Base-by-base conservation (phyloP, 164 flowering plant species). In the Annona squamosa region DNA sequence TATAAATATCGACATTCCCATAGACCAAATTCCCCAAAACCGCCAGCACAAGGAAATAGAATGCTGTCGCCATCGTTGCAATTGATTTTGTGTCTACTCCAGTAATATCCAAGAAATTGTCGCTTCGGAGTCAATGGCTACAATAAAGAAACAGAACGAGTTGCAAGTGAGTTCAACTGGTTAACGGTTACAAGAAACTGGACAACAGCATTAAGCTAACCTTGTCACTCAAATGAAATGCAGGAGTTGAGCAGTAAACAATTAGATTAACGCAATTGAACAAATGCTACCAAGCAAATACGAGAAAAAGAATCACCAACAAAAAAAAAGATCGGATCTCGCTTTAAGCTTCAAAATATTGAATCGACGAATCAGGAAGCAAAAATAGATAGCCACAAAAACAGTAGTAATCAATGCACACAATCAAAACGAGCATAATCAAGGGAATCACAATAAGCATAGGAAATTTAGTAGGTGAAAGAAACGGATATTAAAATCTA, bases 1-100 rank as follows among this genome's bases (percentile, higher is more conserved):
- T 86, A 81, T 91, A 95, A 80, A 95, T 69, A 70, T 95, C 97
- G 5, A 91, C 89, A 66, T 81, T 85, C 56, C 78, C 90, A 71
- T 61, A 12, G 46, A 76, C 47, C 46, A 87, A 59, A 73, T 87
- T 52, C 42, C 78, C 72, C 48, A 83, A 75, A 17, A 90, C 72
- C 68, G 84, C 75, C 65, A 86, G 57, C 75, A 81, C 19, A 37
- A 71, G 26, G 73, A 77, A 78, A 68, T 79, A 75, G 63, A 85
- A 56, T 73, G 78, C 78, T 77, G 68, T 43, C 37, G 52, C 73
- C 76, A 64, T 76, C 87, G 6, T 73, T 67, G 44, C n/a, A 12
- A 41, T 46, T 44, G 3, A 19, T 69, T 45, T 42, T 1, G 13
- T 44, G 68, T 7, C 12, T 12, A 67, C 18, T 67, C 3, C 70